Percentiles rank a stretch among this genome's conserved stretches.
These are phyloP conservation scores for Phaeosphaeriaceae sp. DNA, from an alignment of 2,329 filamentous ascomycete genomes.

Conservation along the genomic window DNA sequence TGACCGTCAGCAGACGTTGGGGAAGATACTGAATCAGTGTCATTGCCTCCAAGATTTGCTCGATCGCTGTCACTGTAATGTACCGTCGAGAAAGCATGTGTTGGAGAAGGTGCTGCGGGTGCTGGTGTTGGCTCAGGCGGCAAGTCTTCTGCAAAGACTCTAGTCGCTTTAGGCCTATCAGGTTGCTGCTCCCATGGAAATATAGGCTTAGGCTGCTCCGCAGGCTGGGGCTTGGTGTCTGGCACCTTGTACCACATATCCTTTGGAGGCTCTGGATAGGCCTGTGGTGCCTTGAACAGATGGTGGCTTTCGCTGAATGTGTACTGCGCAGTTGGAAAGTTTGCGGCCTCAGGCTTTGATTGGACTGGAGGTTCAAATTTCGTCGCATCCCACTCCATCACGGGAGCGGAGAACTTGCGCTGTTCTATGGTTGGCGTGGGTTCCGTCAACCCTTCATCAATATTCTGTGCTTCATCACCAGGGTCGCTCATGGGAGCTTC, in stretches of 20 bases:
- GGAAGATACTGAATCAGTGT: constrained; percentile 22
- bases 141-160: constrained; percentile 69
- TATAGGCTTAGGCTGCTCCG: constrained; percentile 69
- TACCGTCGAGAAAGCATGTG: constrained; percentile 37
- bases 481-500: constrained; percentile 54
- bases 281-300: constrained; percentile 76
- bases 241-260: constrained; percentile 91
- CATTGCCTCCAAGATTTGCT: constrained; percentile 12
- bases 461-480: constrained; percentile 51
- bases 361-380: constrained; percentile 62
- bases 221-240: constrained; percentile 60
- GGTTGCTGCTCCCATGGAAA: constrained; percentile 89
- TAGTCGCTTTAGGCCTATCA: constrained; percentile 66
- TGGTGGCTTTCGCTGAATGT: constrained; percentile 78
- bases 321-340: constrained; percentile 81
- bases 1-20: constrained; percentile 57
- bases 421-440: constrained; percentile 56
- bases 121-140: constrained; percentile 49
- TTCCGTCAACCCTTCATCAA: constrained; percentile 51
- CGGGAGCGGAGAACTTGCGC: constrained; percentile 63
- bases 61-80: constrained; percentile 34
- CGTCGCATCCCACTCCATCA: constrained; percentile 67
- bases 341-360: constrained; percentile 82
- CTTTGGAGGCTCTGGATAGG: constrained; percentile 82
- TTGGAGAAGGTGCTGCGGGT: constrained; percentile 19